Conservation (phyloP, 805 yeast genomes). For the Candida xiaguanensis region DNA sequence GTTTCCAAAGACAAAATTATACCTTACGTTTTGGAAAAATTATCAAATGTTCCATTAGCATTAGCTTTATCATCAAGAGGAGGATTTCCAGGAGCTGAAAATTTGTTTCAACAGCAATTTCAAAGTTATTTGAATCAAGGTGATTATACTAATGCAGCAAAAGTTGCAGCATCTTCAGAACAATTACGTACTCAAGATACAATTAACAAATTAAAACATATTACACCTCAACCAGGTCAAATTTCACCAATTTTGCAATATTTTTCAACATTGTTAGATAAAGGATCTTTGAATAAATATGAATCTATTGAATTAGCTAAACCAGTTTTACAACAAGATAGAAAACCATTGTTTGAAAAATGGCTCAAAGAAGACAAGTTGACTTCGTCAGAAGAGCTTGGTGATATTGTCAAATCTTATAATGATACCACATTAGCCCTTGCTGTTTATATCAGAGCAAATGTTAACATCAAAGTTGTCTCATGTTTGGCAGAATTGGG, state of each 20-base stretch:
- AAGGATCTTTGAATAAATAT: slow-evolving; percentile 85
- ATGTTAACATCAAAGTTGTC: slow-evolving; percentile 84
- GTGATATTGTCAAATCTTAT: slow-evolving; percentile 89
- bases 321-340: slow-evolving; percentile 93
- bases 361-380: slow-evolving; percentile 95
- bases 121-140: slow-evolving; percentile 79
- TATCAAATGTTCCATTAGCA: slow-evolving; percentile 84
- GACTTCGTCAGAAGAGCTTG: slow-evolving; percentile 93
- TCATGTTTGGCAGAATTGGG: slow-evolving; percentile 91
- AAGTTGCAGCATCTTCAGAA: slow-evolving; percentile 92
- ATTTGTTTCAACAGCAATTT: slow-evolving; percentile 85
- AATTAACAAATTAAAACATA: slow-evolving; percentile 83
- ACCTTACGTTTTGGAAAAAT: slow-evolving; percentile 82
- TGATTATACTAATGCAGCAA: slow-evolving; percentile 89
- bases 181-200: slow-evolving; percentile 93
- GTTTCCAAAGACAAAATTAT: slow-evolving; percentile 79
- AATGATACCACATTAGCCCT: slow-evolving; percentile 78
- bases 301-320: slow-evolving; percentile 94
- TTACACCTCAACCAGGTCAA: slow-evolving; percentile 91
- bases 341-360: slow-evolving; percentile 89
- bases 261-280: slow-evolving; percentile 85
- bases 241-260: slow-evolving; percentile 92
- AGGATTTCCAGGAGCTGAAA: slow-evolving; percentile 96
- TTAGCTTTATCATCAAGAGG: slow-evolving; percentile 89
- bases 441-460: slow-evolving; percentile 84